Percentiles rank a stretch among this genome's conserved stretches.
Evolutionary conservation across 108 stramenopile genomes (phyloP).

Genomic region (Chaetoceros muelleri): DNA sequence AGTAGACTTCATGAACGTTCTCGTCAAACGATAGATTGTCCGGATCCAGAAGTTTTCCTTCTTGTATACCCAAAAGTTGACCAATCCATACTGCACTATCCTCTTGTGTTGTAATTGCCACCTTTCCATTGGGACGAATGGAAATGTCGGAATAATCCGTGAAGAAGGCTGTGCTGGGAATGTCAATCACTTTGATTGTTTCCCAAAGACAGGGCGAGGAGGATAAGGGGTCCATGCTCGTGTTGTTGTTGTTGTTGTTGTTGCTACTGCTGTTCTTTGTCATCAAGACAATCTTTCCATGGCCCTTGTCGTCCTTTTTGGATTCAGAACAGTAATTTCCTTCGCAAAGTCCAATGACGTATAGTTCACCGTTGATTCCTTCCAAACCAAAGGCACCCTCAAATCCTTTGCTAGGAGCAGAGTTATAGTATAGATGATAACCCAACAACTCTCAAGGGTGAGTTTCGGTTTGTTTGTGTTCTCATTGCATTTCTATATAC

Average conservation of each 20-base stretch:
- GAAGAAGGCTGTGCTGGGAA: constrained; percentile 45
- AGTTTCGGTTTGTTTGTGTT: too few species aligned
- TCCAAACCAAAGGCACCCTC: constrained; percentile 51
- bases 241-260: too few species aligned
- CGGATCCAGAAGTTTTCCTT: constrained; percentile 35
- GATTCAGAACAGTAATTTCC: constrained; percentile 60
- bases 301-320: constrained; percentile 38
- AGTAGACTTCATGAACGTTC: constrained; percentile 14
- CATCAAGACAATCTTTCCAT: constrained; percentile 56
- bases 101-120: constrained; percentile 65
- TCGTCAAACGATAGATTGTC: constrained; percentile 31
- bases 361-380: constrained; percentile 26
- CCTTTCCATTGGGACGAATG: constrained; percentile 27
- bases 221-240: constrained; percentile 3
- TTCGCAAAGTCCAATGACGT: constrained; percentile 60
- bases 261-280: too few species aligned
- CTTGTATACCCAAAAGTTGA: constrained; percentile 13
- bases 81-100: constrained; percentile 58
- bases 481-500: neutral
- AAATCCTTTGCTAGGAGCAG: constrained; percentile 44
- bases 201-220: constrained; percentile 31
- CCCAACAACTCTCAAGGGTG: too few species aligned
- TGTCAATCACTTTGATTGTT: constrained; percentile 27
- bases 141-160: constrained; percentile 62
- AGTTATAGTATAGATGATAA: neutral